These are phyloP conservation scores for Lactarius indigo DNA, from an alignment of 768 basidiomycete species.

Conservation along the genomic window DNA sequence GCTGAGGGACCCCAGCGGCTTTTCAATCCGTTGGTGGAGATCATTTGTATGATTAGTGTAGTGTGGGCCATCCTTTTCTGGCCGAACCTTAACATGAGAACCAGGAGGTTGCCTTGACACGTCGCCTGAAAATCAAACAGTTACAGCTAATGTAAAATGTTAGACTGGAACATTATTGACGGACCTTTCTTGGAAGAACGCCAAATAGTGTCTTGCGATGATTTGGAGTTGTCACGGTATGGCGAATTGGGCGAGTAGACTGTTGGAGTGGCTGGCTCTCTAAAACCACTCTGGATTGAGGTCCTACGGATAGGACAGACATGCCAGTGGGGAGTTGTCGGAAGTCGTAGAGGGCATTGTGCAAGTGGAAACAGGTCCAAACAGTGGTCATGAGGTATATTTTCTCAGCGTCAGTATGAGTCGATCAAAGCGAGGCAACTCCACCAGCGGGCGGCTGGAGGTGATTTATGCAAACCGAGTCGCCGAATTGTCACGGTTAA, in stretches of 20 bases:
- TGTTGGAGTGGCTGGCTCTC: neutral
- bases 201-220: neutral
- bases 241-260: neutral
- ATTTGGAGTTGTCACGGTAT: neutral
- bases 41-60: neutral
- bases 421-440: no score
- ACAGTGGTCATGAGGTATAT: no score
- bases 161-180: neutral
- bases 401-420: no score
- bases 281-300: neutral
- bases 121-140: neutral
- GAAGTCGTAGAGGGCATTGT: neutral
- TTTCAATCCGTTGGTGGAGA: no score
- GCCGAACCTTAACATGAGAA: neutral
- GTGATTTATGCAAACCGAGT: no score
- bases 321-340: neutral
- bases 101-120: neutral
- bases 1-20: no score
- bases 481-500: no score
- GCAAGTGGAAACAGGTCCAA: no score
- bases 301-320: neutral
- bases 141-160: neutral
- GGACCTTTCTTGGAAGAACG: neutral
- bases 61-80: neutral
- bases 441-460: no score